Evolutionary conservation across 1,284 basidiomycete species (phyloP).

Genomic region (Phlebopus sp.): DNA sequence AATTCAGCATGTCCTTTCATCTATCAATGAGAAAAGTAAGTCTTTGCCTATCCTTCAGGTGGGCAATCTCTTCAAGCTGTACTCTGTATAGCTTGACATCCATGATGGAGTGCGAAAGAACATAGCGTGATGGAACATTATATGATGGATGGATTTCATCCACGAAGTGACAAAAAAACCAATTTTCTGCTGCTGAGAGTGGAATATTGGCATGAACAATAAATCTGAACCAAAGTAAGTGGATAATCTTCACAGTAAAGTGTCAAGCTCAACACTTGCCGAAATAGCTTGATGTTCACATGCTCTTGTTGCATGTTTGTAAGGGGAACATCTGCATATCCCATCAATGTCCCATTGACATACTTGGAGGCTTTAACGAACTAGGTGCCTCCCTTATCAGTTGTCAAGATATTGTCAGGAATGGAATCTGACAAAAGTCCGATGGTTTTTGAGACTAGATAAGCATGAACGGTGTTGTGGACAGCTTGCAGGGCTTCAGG

Average conservation of each 20-base stretch:
- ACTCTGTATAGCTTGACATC: slow-evolving; percentile 18
- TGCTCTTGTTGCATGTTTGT: not conserved
- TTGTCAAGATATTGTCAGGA: too few species aligned
- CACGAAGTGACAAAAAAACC: slow-evolving; percentile 1
- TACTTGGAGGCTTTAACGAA: too few species aligned
- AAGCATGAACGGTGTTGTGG: not conserved
- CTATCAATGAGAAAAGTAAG: slow-evolving; percentile 28
- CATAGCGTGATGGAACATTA: not conserved
- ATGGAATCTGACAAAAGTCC: not conserved
- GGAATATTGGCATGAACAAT: slow-evolving; percentile 2
- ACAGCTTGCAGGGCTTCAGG: not conserved
- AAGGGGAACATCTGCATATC: too few species aligned
- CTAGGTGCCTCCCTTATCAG: too few species aligned
- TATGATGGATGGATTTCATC: slow-evolving; percentile 2
- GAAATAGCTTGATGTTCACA: slow-evolving; percentile 7
- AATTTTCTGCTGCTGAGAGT: not conserved
- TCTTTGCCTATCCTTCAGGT: slow-evolving; percentile 8
- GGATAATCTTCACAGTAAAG: not conserved
- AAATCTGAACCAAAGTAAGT: not conserved
- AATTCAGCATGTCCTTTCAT: slow-evolving; percentile 25
- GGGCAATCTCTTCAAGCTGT: slow-evolving; percentile 15
- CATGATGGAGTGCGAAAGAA: slow-evolving; percentile 4
- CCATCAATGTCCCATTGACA: not conserved
- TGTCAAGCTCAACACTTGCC: not conserved
- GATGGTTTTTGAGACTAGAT: not conserved